Evolutionary conservation across 2,329 filamentous ascomycete genomes (phyloP), one percentile per base, ranked within the genome.

Genomic region (Cryoendolithus antarcticus): DNA sequence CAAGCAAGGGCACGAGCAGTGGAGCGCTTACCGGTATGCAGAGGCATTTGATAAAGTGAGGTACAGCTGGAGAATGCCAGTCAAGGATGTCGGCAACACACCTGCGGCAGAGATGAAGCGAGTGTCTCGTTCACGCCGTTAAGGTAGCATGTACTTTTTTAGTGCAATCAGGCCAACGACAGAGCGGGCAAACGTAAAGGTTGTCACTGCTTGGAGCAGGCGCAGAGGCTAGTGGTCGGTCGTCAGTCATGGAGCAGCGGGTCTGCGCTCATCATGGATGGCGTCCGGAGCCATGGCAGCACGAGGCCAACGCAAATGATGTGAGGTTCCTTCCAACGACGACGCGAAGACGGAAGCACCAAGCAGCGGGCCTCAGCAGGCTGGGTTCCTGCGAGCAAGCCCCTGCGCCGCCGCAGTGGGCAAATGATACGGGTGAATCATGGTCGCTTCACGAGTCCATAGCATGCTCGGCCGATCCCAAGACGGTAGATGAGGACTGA

Each of bases 401-500:
- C 34, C 34, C 34, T 36, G 35, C 35, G 35, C 28, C 35, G 35
- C 28, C 35, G 35, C 11, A 29, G 28, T 37, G 35, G 35, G 11
- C 19, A 24, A 24, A 35, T 12, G 15, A 19, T 35, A 24, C 15
- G 28, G 32, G 35, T 37, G 35, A 37, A 37, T 37, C 35, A 37
- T 37, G 35, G 21, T 29, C 21, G 7, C 10, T 9, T 27, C 7
- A 27, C 24, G 24, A 3, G 24, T 27, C 24, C 24, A 27, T 27
- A 27, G 33, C 15, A n/a, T 3, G 33, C 33, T 35, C 33, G 27
- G 33, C 33, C 33, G 33, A 35, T 35, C 33, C 12, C 33, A 24
- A 21, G 33, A 15, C 35, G 35, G 35, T 37, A 37, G 35, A 30
- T 37, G 35, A 30, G 30, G 33, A 37, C 35, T 37, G 35, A 37